Base-by-base conservation (phyloP, 306 rosid genomes). In the Trifolium pratense region DNA sequence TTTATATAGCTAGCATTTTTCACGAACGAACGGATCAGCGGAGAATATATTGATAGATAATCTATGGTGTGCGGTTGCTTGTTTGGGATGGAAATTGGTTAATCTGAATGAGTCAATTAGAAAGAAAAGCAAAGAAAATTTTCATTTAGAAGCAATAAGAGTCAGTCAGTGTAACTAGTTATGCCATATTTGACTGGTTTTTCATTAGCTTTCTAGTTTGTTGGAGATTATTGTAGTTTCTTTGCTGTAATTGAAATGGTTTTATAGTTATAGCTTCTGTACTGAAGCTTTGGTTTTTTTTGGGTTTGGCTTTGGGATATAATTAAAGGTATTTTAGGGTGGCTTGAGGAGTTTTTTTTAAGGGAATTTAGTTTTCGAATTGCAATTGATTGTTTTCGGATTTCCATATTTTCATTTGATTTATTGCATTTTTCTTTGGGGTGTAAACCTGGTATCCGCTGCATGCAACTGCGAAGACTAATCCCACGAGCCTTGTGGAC, bases 351-450 rank as follows among this genome's bases (percentile, higher is more conserved):
- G 20, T 25, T 29, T 11, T 56, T 43, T 52, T 17, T 21, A 21
- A 65, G 18, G 68, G 29, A 61, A 42, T 34, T 66, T 1, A 57
- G 37, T 71, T 71, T 21, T 70, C 26, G 75, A 55, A 55, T 21
- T 29, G 4, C 32, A 29, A 29, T 20, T 51, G 11, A 21, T 51
- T 17, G 57, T 51, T 51, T 17, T 18, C 3, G 25, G 12, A 14
- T 52, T 52, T 52, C 58, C 25, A 1, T 52, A 9, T 52, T 18
- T 49, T 51, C 57, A 51, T 51, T 51, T 17, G 25, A 51, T 17
- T 23, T 51, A 51, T 51, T 51, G 57, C 25, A 17, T n/a, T 17
- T 51, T 51, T 29, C 4, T 29, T 26, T n/a, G n/a, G 29, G 26
- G 32, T 29, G 32, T 29, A 29, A 29, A 29, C 32, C 32, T 5